These are phyloP conservation scores for Rhododendron simsii DNA, from an alignment of 148 eudicot genomes.

Conservation along the genomic window DNA sequence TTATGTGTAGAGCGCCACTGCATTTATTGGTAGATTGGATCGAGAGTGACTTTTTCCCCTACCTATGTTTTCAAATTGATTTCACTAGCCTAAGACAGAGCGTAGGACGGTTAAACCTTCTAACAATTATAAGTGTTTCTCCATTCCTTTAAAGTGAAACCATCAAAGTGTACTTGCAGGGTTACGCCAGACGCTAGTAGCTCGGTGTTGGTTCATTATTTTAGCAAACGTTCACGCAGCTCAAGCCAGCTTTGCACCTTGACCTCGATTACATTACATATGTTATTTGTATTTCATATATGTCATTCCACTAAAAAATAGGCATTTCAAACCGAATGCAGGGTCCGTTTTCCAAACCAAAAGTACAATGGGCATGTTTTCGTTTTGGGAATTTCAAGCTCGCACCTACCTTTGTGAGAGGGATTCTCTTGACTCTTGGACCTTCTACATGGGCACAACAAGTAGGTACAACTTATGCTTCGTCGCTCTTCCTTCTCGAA, in stretches of 20 bases:
- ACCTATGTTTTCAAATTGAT: neutral
- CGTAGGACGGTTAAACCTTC: neutral
- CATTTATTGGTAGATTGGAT: neutral
- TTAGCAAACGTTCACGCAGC: neutral
- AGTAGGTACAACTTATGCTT: neutral
- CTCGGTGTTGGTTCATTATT: neutral
- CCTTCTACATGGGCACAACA: neutral
- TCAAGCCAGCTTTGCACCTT: neutral
- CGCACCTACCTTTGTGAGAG: neutral
- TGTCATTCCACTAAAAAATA: neutral
- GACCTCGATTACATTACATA: neutral
- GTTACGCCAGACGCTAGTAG: neutral
- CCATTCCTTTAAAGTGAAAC: neutral
- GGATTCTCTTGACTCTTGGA: neutral
- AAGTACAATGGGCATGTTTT: neutral
- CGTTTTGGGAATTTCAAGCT: neutral
- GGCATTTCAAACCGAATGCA: neutral
- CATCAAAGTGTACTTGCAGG: neutral
- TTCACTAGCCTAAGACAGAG: neutral
- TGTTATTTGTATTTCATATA: neutral
- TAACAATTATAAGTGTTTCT: neutral
- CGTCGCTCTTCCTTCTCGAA: neutral
- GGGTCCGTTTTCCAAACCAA: neutral
- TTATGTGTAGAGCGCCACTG: neutral
- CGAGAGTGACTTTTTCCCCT: neutral